Conservation (phyloP, 208 protist genomes). For the Leishmania braziliensis region DNA sequence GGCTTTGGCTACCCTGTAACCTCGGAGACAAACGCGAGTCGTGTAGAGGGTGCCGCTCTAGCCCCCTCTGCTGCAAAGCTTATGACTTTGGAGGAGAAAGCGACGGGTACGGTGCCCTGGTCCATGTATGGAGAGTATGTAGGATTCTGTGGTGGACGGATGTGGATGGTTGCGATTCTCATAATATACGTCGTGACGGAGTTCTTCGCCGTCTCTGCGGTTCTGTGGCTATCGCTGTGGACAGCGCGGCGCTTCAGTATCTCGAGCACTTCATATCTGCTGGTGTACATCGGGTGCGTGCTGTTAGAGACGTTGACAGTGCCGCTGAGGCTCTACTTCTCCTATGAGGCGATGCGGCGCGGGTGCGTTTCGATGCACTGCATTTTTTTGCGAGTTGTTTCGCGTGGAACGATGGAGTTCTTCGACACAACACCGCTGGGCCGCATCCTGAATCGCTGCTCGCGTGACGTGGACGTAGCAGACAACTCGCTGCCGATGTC, state of each 20-base stretch:
- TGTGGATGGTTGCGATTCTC: slow-evolving; percentile 42
- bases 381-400: no score
- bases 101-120: slow-evolving; percentile 56
- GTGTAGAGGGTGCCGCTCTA: no score
- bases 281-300: no score
- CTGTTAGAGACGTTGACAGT: no score
- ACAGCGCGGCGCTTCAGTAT: not conserved
- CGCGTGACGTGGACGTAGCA: slow-evolving; percentile 84
- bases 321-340: no score
- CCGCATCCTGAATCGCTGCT: slow-evolving; percentile 95
- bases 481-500: slow-evolving; percentile 56
- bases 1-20: no score
- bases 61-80: slow-evolving; percentile 15
- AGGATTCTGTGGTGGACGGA: slow-evolving; percentile 40
- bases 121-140: slow-evolving; percentile 67
- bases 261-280: no score
- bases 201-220: slow-evolving; percentile 26
- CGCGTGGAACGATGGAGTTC: slow-evolving; percentile 67
- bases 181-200: slow-evolving; percentile 62
- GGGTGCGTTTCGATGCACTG: no score
- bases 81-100: slow-evolving; percentile 67
- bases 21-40: no score
- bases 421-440: slow-evolving; percentile 96
- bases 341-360: no score
- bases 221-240: slow-evolving; percentile 83